phyloP scores from a whole-genome alignment of 352 stramenopile genomes.

The Thalassiosira hispida region DNA sequence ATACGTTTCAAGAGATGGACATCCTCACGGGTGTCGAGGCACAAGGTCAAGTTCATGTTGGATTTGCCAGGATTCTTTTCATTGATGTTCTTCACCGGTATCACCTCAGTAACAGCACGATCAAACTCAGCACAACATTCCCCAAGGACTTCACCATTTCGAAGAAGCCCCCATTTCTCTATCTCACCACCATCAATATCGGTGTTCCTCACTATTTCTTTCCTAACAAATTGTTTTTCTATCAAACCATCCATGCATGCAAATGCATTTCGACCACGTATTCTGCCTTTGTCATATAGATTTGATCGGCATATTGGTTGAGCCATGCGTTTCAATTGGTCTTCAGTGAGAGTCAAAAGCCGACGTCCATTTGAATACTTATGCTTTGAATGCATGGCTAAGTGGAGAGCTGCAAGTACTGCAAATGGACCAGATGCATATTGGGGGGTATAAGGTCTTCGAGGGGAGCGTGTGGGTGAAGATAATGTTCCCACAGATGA shows the following conservation, averaged over 20 bases:
- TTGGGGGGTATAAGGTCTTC: conserved; percentile 53
- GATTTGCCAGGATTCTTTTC: conserved; percentile 12
- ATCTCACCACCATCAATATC: conserved; percentile 37
- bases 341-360: conserved; percentile 57
- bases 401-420: conserved; percentile 55
- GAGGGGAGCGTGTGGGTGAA: conserved; percentile 3
- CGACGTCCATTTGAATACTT: conserved; percentile 26
- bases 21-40: conserved; percentile 64
- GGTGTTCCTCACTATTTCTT: conserved; percentile 58
- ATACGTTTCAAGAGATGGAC: conserved; percentile 53
- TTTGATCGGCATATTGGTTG: conserved; percentile 64
- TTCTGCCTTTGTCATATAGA: conserved; percentile 61
- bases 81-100: conserved; percentile 32
- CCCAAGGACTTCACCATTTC: conserved; percentile 41
- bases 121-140: conserved; percentile 57
- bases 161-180: conserved; percentile 59
- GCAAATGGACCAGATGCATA: conserved; percentile 63
- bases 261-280: conserved; percentile 63
- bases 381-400: conserved; percentile 49
- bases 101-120: conserved; percentile 25
- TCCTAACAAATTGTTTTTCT: conserved; percentile 56
- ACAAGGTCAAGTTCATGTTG: conserved; percentile 34
- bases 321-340: conserved; percentile 61
- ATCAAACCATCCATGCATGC: conserved; percentile 62
- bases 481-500: not conserved